Evolutionary conservation across 2,329 filamentous ascomycete genomes (phyloP), one percentile per base, ranked within the genome.

Genomic region (Ceratocystis lukuohia): DNA sequence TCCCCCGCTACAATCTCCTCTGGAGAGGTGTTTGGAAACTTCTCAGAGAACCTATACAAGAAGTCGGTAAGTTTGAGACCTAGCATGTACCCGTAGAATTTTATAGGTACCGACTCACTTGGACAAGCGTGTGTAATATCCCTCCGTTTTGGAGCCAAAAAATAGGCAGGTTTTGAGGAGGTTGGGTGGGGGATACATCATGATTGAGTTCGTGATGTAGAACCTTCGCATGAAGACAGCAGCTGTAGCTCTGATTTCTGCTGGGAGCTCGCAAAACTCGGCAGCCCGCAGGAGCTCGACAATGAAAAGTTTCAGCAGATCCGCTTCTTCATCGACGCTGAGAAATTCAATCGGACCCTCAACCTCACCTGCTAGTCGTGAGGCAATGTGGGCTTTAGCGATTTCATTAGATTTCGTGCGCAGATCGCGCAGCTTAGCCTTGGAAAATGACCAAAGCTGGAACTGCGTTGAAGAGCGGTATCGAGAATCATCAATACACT

Each of bases 171-270:
- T 94, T 73, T 92, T 90, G 74, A 96, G 86, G 70, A 97, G 88
- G 69, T 91, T 87, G 69, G 89, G 88, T 0, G 92, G 93, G 69
- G 93, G 89, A 74, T 99, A 97, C 37, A 92, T 96, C 89, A 97
- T 96, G 72, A 92, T 85, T 50, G 89, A 95, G 77, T 97, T 96
- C 72, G 89, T 93, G 46, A 96, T 83, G 78, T 97, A 99, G 81
- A 99, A 97, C 67, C 94, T 88, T 66, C 90, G 88, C 68, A 99
- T 82, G 74, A 95, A 96, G 73, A 95, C 86, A 69, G 93, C 88
- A 2, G 91, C 90, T 5, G 92, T 96, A 30, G 88, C 86, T 28
- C 71, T 66, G 20, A 72, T 71, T 46, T 72, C 71, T 3, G 66
- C 66, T 17, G 68, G 65, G 15, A 70, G 65, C 37, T 69, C 67